Conservation (phyloP, 164 flowering plant species). For the Malania oleifera region DNA sequence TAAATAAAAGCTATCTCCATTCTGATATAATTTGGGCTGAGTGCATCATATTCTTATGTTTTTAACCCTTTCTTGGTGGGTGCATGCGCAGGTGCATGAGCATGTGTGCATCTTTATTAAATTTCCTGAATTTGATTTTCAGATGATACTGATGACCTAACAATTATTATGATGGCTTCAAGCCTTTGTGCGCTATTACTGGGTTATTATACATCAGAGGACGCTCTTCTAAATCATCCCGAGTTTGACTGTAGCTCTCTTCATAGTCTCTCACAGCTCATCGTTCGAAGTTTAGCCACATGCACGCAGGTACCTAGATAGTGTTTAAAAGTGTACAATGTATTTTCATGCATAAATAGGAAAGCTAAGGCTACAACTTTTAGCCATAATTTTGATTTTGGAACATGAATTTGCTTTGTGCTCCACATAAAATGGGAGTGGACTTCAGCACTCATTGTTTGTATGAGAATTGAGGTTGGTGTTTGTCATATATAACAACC, state of each 20-base stretch:
- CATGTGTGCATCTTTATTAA: not conserved
- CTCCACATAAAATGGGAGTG: no score
- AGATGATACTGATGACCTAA: slow-evolving; percentile 41
- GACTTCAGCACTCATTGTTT: no score
- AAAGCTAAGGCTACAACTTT: not conserved
- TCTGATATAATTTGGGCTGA: not conserved
- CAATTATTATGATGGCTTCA: slow-evolving; percentile 76
- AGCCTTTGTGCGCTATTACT: slow-evolving; percentile 70
- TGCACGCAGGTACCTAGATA: slow-evolving; percentile 43
- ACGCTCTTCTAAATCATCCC: slow-evolving; percentile 49
- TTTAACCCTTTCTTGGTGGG: no score
- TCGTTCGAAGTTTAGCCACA: slow-evolving; percentile 53
- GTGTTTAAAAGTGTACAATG: not conserved
- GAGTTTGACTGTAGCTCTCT: slow-evolving; percentile 31
- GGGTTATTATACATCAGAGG: slow-evolving; percentile 64
- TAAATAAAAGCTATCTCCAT: not conserved
- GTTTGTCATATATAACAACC: no score
- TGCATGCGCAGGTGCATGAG: no score
- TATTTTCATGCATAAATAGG: not conserved
- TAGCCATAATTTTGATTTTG: not conserved
- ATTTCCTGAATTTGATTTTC: slow-evolving; percentile 19
- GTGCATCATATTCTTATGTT: no score
- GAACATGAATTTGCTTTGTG: no score
- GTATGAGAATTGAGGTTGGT: no score
- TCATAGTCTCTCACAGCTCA: slow-evolving; percentile 43